Conservation (phyloP, 2,329 filamentous ascomycete genomes). For the Aureobasidium sp. region DNA sequence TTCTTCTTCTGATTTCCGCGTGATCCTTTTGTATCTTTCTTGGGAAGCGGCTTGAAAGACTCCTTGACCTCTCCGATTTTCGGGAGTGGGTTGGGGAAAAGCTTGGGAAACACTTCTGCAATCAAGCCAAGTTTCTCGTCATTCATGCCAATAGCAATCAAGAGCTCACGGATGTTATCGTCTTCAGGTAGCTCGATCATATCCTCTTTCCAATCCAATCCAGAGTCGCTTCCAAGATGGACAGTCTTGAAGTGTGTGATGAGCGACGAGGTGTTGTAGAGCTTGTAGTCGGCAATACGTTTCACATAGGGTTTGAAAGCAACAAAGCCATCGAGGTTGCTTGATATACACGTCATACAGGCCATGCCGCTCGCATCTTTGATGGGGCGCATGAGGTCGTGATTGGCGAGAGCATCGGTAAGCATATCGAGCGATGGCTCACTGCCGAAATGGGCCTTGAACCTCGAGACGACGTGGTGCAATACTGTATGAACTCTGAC, state of each 20-base stretch:
- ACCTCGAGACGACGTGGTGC: slow-evolving; percentile 51
- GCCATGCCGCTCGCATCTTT: slow-evolving; percentile 36
- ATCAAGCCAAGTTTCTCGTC: slow-evolving; percentile 37
- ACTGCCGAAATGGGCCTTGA: slow-evolving; percentile 48
- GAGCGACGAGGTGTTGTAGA: slow-evolving; percentile 43
- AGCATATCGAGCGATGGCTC: slow-evolving; percentile 50
- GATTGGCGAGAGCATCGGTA: slow-evolving; percentile 35
- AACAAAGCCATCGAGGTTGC: slow-evolving; percentile 19
- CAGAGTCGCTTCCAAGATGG: slow-evolving; percentile 31
- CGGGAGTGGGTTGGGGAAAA: slow-evolving; percentile 35
- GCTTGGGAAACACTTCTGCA: slow-evolving; percentile 23
- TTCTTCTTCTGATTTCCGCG: slow-evolving; percentile 19
- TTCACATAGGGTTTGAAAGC: slow-evolving; percentile 26
- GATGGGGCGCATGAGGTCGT: slow-evolving; percentile 32
- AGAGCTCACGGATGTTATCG: slow-evolving; percentile 39
- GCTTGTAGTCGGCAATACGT: slow-evolving; percentile 31
- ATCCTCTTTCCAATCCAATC: slow-evolving; percentile 48
- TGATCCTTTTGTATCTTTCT: slow-evolving; percentile 12
- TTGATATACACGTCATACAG: slow-evolving; percentile 32
- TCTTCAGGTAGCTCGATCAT: slow-evolving; percentile 53
- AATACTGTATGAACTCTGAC: slow-evolving; percentile 57
- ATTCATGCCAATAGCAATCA: slow-evolving; percentile 47
- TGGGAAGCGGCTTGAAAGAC: background rate
- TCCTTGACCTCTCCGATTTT: slow-evolving; percentile 28
- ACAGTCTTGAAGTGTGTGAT: slow-evolving; percentile 53